Evolutionary conservation across 768 basidiomycete genomes (phyloP).

Genomic region (Auriscalpium microsporum): DNA sequence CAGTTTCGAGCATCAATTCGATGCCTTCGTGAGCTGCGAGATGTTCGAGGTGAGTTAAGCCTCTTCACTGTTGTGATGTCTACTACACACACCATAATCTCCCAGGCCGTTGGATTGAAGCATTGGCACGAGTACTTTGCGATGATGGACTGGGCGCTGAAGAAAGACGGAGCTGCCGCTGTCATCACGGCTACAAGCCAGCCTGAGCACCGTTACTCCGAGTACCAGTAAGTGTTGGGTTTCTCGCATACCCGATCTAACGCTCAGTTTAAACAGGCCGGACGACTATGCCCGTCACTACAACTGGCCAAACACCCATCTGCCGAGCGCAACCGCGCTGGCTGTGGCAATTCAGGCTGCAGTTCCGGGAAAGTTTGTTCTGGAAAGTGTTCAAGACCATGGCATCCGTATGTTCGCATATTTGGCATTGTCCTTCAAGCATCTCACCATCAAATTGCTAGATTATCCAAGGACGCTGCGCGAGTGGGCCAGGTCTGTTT

Average conservation of each 20-base stretch:
- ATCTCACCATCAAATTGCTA: too few relatives aligned
- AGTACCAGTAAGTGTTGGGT: too few relatives aligned
- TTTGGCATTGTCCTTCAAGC: slow-evolving; percentile 16
- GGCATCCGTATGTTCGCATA: slow-evolving; percentile 10
- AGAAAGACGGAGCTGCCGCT: slow-evolving; percentile 24
- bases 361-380: slow-evolving; percentile 14
- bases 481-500: too few relatives aligned
- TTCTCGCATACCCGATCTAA: too few relatives aligned
- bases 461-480: too few relatives aligned
- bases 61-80: not conserved
- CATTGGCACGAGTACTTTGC: slow-evolving; percentile 28
- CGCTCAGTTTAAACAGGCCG: too few relatives aligned
- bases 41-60: slow-evolving; percentile 30
- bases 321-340: slow-evolving; percentile 18
- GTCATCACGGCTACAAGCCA: too few relatives aligned
- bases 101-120: slow-evolving; percentile 27
- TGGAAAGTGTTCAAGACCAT: slow-evolving; percentile 18
- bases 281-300: slow-evolving; percentile 22
- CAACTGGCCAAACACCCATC: slow-evolving; percentile 22
- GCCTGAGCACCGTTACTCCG: too few relatives aligned
- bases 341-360: slow-evolving; percentile 11
- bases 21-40: slow-evolving; percentile 32
- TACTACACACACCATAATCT: not conserved
- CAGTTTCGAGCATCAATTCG: slow-evolving; percentile 30
- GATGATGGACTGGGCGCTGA: slow-evolving; percentile 35